A percentile compares a stretch with the other conserved stretches of the same genome.
phyloP scores from a whole-genome alignment of 768 basidiomycete genomes.

The Brasilioporus rufonigricans region DNA sequence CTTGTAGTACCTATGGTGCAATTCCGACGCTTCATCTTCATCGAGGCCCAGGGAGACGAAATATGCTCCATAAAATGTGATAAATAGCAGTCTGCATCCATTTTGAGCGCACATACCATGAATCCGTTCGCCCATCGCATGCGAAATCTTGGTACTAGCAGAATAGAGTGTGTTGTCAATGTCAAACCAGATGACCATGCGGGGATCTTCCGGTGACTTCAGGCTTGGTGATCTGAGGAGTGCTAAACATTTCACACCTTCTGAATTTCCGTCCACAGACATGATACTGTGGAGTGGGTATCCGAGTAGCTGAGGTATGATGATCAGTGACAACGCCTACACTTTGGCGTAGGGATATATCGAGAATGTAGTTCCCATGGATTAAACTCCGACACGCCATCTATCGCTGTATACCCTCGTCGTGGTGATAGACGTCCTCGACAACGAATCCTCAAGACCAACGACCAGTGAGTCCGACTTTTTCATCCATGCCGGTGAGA shows the following conservation, averaged over 20 bases:
- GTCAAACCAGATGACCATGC: conserved; percentile 72
- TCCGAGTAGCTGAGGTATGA: conserved; percentile 11
- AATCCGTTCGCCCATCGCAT: conserved; percentile 77
- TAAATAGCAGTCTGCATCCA: background rate
- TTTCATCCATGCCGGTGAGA: conserved; percentile 18
- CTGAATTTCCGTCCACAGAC: conserved; percentile 17
- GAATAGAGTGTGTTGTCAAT: conserved; percentile 91
- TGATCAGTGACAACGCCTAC: too few relatives aligned
- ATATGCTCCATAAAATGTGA: conserved; percentile 49
- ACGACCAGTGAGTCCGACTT: conserved; percentile 38
- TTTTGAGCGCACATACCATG: conserved; percentile 48
- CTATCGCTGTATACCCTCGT: conserved; percentile 12
- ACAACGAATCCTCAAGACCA: conserved; percentile 44
- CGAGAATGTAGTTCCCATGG: conserved; percentile 23
- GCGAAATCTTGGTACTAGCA: conserved; percentile 67
- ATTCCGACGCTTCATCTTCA: conserved; percentile 62
- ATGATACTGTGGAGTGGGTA: conserved; percentile 26
- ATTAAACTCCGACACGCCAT: conserved; percentile 23
- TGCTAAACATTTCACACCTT: conserved; percentile 20
- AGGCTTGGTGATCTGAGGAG: background rate
- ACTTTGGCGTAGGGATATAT: conserved; percentile 16
- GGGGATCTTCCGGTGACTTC: conserved; percentile 42
- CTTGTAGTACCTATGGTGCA: conserved; percentile 73
- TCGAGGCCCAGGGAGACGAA: conserved; percentile 68
- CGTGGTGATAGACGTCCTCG: conserved; percentile 27